These are phyloP conservation scores for Trichoderma gracile DNA, from an alignment of 2,329 filamentous ascomycete genomes.

Conservation along the genomic window DNA sequence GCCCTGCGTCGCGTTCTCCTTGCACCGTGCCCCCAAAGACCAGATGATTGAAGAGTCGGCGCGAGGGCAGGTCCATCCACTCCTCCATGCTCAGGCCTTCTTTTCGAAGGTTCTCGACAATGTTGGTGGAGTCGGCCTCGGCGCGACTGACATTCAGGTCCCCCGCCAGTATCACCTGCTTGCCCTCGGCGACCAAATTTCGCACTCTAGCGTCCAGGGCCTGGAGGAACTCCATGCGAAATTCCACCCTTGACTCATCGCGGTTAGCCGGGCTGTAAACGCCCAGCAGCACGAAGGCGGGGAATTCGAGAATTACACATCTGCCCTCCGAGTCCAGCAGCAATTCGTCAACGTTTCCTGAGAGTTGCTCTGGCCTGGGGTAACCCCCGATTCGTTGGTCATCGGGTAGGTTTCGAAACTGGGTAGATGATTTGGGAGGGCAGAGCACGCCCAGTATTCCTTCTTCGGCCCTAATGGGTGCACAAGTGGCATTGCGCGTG, in stretches of 20 bases:
- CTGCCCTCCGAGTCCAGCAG: slow-evolving; percentile 87
- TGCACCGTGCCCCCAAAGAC: slow-evolving; percentile 69
- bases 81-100: slow-evolving; percentile 67
- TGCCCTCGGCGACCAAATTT: slow-evolving; percentile 77
- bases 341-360: slow-evolving; percentile 63
- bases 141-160: slow-evolving; percentile 79
- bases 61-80: slow-evolving; percentile 70
- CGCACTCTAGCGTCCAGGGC: slow-evolving; percentile 81
- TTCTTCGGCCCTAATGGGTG: slow-evolving; percentile 87
- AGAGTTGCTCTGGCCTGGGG: slow-evolving; percentile 68
- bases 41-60: slow-evolving; percentile 84
- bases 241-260: slow-evolving; percentile 80
- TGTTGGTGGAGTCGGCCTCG: slow-evolving; percentile 73
- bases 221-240: slow-evolving; percentile 76
- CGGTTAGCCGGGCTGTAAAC: slow-evolving; percentile 90
- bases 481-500: slow-evolving; percentile 81
- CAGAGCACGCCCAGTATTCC: slow-evolving; percentile 83
- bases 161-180: slow-evolving; percentile 80
- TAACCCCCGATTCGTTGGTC: slow-evolving; percentile 87
- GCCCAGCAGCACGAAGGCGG: slow-evolving; percentile 89
- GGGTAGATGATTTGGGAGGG: slow-evolving; percentile 67
- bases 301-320: slow-evolving; percentile 88
- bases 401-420: slow-evolving; percentile 72
- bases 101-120: slow-evolving; percentile 70
- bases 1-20: slow-evolving; percentile 65